Conservation (phyloP, 1,139 yeast genomes). For the Geotrichum australiense region DNA sequence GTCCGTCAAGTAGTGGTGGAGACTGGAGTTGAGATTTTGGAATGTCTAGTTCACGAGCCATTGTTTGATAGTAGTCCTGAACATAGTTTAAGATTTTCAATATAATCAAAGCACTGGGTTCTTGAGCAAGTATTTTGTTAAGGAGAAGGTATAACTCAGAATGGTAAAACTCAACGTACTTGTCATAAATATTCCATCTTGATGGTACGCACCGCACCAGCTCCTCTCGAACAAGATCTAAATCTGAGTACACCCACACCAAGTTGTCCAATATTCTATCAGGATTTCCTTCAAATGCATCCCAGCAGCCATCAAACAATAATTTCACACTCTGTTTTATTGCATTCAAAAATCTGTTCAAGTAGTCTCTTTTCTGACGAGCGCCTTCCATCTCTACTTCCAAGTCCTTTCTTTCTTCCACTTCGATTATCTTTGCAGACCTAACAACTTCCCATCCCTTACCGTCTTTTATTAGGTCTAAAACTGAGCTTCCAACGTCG, state of each 20-base stretch:
- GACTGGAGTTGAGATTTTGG: conserved; percentile 35
- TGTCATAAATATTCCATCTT: conserved; percentile 64
- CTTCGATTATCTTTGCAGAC: conserved; percentile 67
- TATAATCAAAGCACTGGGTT: conserved; percentile 47
- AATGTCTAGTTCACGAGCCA: conserved; percentile 40
- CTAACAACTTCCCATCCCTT: conserved; percentile 64
- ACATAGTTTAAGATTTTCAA: conserved; percentile 62
- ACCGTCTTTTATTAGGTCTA: conserved; percentile 63
- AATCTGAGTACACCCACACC: conserved; percentile 80
- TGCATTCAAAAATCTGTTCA: conserved; percentile 53
- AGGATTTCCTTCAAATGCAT: conserved; percentile 48
- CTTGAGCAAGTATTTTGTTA: conserved; percentile 55
- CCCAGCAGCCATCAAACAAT: conserved; percentile 58
- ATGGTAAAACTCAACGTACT: conserved; percentile 63
- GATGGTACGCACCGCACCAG: conserved; percentile 58
- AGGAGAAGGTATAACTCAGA: conserved; percentile 56
- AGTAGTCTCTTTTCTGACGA: conserved; percentile 52
- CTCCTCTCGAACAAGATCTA: conserved; percentile 55
- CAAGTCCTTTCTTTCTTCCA: conserved; percentile 72
- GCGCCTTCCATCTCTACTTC: conserved; percentile 14
- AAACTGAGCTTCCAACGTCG: conserved; percentile 52
- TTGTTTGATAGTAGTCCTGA: conserved; percentile 50
- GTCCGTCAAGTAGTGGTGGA: conserved; percentile 50
- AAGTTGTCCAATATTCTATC: conserved; percentile 62
- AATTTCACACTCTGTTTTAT: conserved; percentile 56